Evolutionary conservation across 768 basidiomycete species (phyloP).

Genomic region (Tulasnella sp.): DNA sequence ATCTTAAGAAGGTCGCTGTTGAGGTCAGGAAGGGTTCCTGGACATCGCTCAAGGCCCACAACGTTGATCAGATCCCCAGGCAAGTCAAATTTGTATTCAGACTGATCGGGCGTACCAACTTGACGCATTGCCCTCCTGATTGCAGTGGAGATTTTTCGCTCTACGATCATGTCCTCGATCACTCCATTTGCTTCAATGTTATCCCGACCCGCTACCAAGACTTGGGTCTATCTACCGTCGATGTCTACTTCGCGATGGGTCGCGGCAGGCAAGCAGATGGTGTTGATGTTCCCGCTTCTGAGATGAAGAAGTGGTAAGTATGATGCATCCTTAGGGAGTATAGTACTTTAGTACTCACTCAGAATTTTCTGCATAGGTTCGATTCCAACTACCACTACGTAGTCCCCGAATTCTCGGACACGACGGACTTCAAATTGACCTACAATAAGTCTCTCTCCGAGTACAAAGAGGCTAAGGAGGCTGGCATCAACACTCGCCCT

Average conservation of each 20-base stretch:
- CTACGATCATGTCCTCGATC: constrained; percentile 97
- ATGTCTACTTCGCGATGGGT: constrained; percentile 98
- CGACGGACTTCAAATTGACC: constrained; percentile 87
- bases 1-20: constrained; percentile 78
- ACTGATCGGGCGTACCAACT: neutral
- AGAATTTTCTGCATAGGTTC: constrained; percentile 46
- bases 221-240: constrained; percentile 75
- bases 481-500: constrained; percentile 84
- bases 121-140: constrained; percentile 13
- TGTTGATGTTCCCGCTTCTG: constrained; percentile 92
- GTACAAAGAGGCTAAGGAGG: constrained; percentile 86
- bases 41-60: constrained; percentile 69
- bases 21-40: constrained; percentile 83
- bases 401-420: constrained; percentile 88
- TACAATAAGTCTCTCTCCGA: constrained; percentile 93
- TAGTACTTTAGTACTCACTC: neutral
- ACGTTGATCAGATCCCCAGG: constrained; percentile 90
- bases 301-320: constrained; percentile 98
- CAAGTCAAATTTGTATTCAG: constrained; percentile 28
- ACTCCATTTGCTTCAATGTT: constrained; percentile 90
- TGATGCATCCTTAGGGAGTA: neutral
- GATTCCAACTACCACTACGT: constrained; percentile 99
- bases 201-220: constrained; percentile 90
- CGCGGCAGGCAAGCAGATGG: constrained; percentile 91
- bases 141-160: constrained; percentile 93